A percentile compares a stretch with the other conserved stretches of the same genome.
These are phyloP conservation scores for Pachysolen tannophilus DNA, from an alignment of 805 yeast species.

Conservation along the genomic window DNA sequence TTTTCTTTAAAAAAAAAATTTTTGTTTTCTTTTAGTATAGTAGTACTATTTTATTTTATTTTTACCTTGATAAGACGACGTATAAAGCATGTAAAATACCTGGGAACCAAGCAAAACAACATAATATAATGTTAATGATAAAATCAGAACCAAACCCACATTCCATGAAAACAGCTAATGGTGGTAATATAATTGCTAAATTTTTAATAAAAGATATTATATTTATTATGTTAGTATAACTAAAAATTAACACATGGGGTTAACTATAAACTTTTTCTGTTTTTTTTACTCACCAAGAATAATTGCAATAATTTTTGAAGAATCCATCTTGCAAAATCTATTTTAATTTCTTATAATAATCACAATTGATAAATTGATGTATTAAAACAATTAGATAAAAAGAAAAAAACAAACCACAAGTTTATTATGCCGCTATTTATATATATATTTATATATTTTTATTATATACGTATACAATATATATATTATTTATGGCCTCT, in stretches of 20 bases:
- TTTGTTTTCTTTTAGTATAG: neutral
- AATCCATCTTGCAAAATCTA: slow-evolving; percentile 2
- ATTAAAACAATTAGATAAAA: neutral
- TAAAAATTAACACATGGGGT: too few relatives aligned
- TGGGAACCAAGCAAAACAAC: slow-evolving; percentile 66
- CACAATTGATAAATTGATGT: neutral
- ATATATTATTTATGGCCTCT: too few relatives aligned
- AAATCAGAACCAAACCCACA: slow-evolving; percentile 60
- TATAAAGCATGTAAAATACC: slow-evolving; percentile 73
- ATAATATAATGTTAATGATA: slow-evolving; percentile 55
- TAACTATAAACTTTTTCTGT: too few relatives aligned
- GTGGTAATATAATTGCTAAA: slow-evolving; percentile 59
- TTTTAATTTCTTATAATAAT: neutral
- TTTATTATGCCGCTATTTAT: too few relatives aligned
- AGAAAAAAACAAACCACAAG: neutral
- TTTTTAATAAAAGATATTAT: slow-evolving; percentile 3
- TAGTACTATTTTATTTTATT: neutral
- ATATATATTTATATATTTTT: too few relatives aligned
- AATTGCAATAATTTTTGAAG: slow-evolving; percentile 9
- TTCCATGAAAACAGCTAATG: slow-evolving; percentile 66
- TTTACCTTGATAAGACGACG: slow-evolving; percentile 29
- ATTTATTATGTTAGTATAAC: slow-evolving; percentile 16
- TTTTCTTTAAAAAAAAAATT: neutral
- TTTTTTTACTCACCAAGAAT: slow-evolving; percentile 20
- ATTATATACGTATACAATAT: too few relatives aligned